phyloP scores from a whole-genome alignment of 257 asterid genomes.

The Solanum peruvianum region DNA sequence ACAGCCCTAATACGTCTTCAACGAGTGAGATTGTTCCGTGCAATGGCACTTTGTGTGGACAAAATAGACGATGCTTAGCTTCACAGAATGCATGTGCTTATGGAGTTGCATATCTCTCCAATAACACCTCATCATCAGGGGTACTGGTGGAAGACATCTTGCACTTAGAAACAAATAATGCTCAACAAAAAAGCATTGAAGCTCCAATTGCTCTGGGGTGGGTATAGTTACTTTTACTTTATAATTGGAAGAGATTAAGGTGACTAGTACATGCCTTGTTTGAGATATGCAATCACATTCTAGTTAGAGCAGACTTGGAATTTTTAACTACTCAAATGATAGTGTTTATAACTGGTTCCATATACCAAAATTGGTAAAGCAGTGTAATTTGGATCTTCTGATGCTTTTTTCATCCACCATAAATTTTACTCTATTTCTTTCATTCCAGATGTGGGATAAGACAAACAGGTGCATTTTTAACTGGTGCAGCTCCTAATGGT shows the following conservation, averaged over 20 bases:
- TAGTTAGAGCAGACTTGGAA: not conserved
- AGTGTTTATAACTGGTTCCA: not conserved
- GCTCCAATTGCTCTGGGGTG: conserved; percentile 91
- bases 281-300: not conserved
- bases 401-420: not conserved
- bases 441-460: conserved; percentile 75
- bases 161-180: conserved; percentile 45
- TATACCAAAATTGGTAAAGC: not conserved
- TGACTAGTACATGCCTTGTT: not conserved
- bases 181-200: conserved; percentile 23
- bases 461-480: conserved; percentile 85
- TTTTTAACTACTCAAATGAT: not conserved
- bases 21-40: conserved; percentile 55
- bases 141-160: conserved; percentile 78
- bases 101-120: conserved; percentile 64
- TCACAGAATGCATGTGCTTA: conserved; percentile 68
- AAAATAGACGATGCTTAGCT: conserved; percentile 35
- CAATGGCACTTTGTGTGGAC: conserved; percentile 62
- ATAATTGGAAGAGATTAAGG: not conserved
- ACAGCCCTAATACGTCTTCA: conserved; percentile 65
- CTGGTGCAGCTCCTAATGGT: conserved; percentile 94
- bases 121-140: conserved; percentile 73
- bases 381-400: not conserved
- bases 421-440: not conserved
- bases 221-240: not conserved